These are phyloP conservation scores for Exophiala oligosperma DNA, from an alignment of 2,329 filamentous ascomycete species.

Conservation along the genomic window DNA sequence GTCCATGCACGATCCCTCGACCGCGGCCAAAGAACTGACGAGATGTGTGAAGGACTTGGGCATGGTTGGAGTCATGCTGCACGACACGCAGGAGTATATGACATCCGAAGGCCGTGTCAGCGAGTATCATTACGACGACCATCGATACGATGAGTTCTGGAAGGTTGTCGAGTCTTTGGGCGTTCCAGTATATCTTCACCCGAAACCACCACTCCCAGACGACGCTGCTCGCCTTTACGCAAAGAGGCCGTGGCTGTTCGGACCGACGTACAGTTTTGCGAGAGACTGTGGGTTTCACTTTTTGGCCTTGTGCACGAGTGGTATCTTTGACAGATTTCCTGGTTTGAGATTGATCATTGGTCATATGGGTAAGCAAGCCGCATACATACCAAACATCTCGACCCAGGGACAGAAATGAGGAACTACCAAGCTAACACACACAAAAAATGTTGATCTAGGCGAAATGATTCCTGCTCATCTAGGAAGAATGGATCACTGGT, in stretches of 20 bases:
- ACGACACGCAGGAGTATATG: conserved; percentile 13
- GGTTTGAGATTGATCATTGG: conserved; percentile 6
- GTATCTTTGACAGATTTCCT: conserved; percentile 12
- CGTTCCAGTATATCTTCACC: conserved; percentile 28
- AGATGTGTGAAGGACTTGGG: conserved; percentile 47
- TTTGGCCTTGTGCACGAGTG: conserved; percentile 9
- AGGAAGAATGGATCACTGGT: conserved; percentile 23
- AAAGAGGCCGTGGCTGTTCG: conserved; percentile 24
- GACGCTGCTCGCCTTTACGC: conserved; percentile 14
- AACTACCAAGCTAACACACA: not conserved
- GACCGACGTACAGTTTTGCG: conserved; percentile 25
- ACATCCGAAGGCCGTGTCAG: not conserved
- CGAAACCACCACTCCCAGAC: conserved; percentile 7
- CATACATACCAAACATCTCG: no score
- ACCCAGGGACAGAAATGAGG: no score
- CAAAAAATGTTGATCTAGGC: not conserved
- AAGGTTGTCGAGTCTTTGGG: conserved; percentile 15
- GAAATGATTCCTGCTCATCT: conserved; percentile 11
- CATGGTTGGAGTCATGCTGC: conserved; percentile 14
- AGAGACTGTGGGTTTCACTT: conserved; percentile 20
- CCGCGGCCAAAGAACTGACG: conserved; percentile 39
- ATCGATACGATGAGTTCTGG: conserved; percentile 53
- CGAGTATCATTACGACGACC: conserved; percentile 53
- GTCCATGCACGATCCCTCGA: conserved; percentile 39
- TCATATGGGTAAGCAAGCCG: conserved; percentile 6